phyloP scores from a whole-genome alignment of 2,329 filamentous ascomycete species.

The Onygenales sp. region DNA sequence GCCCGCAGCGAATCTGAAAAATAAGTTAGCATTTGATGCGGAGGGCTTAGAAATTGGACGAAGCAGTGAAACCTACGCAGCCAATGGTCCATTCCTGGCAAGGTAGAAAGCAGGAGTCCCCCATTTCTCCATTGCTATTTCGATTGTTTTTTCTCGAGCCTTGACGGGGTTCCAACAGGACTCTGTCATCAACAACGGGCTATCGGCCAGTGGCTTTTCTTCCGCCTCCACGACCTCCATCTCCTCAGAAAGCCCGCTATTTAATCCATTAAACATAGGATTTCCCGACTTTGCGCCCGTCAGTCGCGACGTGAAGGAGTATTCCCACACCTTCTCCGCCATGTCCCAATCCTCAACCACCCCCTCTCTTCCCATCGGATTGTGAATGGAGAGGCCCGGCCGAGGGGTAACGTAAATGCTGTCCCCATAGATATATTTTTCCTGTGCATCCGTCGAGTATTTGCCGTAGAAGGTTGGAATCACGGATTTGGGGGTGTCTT shows the following conservation, averaged over 20 bases:
- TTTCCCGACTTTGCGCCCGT: slow-evolving; percentile 65
- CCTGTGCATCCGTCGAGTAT: slow-evolving; percentile 41
- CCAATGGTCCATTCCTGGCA: slow-evolving; percentile 76
- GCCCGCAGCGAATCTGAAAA: slow-evolving; percentile 65
- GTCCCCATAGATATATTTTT: slow-evolving; percentile 70
- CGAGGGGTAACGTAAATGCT: slow-evolving; percentile 74
- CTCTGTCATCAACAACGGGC: slow-evolving; percentile 87
- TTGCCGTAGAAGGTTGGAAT: slow-evolving; percentile 82
- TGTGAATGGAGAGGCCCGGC: slow-evolving; percentile 70
- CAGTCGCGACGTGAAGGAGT: slow-evolving; percentile 78
- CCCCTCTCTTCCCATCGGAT: slow-evolving; percentile 83
- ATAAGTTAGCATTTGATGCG: slow-evolving; percentile 4
- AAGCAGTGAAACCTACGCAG: slow-evolving; percentile 46
- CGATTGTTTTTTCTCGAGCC: slow-evolving; percentile 84
- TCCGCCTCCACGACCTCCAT: slow-evolving; percentile 52
- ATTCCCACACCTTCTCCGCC: slow-evolving; percentile 82
- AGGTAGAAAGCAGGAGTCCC: slow-evolving; percentile 91
- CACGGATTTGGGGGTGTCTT: slow-evolving; percentile 92
- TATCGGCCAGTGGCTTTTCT: slow-evolving; percentile 76
- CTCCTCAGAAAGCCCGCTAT: slow-evolving; percentile 52
- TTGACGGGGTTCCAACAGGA: slow-evolving; percentile 86
- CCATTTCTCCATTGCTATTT: slow-evolving; percentile 96
- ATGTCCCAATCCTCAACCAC: slow-evolving; percentile 95
- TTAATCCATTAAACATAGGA: slow-evolving; percentile 67
- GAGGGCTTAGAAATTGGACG: neutral